A percentile compares a stretch with the other conserved stretches of the same genome.
phyloP scores from a whole-genome alignment of 1,139 yeast genomes.

The Kodamaea plutei region DNA sequence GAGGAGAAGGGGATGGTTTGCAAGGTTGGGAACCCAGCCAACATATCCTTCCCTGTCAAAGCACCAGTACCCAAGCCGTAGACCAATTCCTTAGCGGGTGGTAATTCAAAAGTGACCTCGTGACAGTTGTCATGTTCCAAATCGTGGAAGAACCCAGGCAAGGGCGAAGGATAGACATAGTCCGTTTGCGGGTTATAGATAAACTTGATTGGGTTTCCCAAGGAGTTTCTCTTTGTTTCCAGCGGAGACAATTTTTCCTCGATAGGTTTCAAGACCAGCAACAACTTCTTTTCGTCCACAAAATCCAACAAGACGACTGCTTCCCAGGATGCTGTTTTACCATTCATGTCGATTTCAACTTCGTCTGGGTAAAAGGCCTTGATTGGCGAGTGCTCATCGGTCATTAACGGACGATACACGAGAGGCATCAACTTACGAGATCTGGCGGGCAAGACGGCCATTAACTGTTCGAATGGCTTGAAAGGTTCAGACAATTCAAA shows the following conservation, averaged over 20 bases:
- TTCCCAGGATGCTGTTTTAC: constrained; percentile 96
- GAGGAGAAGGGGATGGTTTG: constrained; percentile 59
- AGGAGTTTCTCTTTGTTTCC: constrained; percentile 68
- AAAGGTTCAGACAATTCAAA: constrained; percentile 78
- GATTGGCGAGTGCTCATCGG: constrained; percentile 85
- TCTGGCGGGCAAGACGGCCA: constrained; percentile 97
- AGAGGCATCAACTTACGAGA: constrained; percentile 77
- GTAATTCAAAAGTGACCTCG: constrained; percentile 53
- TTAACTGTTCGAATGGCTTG: constrained; percentile 90
- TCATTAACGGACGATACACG: constrained; percentile 77
- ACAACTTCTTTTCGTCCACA: constrained; percentile 77
- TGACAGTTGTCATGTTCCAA: constrained; percentile 74
- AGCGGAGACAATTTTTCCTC: constrained; percentile 60
- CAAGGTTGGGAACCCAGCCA: constrained; percentile 91
- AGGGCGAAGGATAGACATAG: constrained; percentile 67
- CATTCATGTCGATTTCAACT: constrained; percentile 87
- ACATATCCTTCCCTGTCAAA: constrained; percentile 58
- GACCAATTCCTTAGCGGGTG: constrained; percentile 45
- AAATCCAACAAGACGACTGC: constrained; percentile 94
- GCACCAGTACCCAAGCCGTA: constrained; percentile 66
- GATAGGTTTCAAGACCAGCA: constrained; percentile 63
- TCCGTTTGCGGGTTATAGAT: constrained; percentile 75
- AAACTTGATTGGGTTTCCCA: constrained; percentile 68
- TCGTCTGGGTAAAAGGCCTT: constrained; percentile 86
- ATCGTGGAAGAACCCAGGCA: constrained; percentile 75